phyloP scores from a whole-genome alignment of 129 eudicot species.

The Flaveria sonorensis region DNA sequence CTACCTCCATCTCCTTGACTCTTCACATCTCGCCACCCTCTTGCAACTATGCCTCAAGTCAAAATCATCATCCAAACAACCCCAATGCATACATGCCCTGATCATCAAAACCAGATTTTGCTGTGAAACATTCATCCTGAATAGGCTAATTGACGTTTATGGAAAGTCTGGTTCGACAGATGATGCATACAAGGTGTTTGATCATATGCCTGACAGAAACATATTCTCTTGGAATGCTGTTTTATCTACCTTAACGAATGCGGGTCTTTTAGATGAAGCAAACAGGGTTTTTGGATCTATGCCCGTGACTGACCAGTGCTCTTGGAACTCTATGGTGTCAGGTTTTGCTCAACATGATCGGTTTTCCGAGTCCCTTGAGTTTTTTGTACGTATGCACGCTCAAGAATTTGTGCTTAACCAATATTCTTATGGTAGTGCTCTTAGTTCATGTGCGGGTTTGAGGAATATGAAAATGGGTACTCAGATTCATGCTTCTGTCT shows the following conservation, averaged over 20 bases:
- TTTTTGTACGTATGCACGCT: conserved; percentile 40
- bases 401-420: conserved; percentile 40
- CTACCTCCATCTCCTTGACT: conserved; percentile 31
- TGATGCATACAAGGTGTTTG: conserved; percentile 45
- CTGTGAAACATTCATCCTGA: conserved; percentile 40
- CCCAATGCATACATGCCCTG: conserved; percentile 35
- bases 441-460: conserved; percentile 46
- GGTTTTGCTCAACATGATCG: conserved; percentile 41
- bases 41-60: conserved; percentile 31
- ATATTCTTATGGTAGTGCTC: conserved; percentile 42
- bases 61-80: conserved; percentile 30
- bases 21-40: conserved; percentile 40
- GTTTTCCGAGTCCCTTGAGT: conserved; percentile 34
- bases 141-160: conserved; percentile 39
- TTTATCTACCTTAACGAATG: conserved; percentile 28
- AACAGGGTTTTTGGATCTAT: conserved; percentile 20
- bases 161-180: conserved; percentile 28
- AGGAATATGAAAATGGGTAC: conserved; percentile 37
- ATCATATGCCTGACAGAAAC: conserved; percentile 38
- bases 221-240: conserved; percentile 47
- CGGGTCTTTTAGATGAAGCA: conserved; percentile 44
- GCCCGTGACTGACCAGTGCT: conserved; percentile 44
- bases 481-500: conserved; percentile 39
- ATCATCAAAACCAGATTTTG: conserved; percentile 39
- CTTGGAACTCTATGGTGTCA: conserved; percentile 47